These are phyloP conservation scores for Glycyrrhiza uralensis DNA, from an alignment of 306 rosid species.

Conservation along the genomic window DNA sequence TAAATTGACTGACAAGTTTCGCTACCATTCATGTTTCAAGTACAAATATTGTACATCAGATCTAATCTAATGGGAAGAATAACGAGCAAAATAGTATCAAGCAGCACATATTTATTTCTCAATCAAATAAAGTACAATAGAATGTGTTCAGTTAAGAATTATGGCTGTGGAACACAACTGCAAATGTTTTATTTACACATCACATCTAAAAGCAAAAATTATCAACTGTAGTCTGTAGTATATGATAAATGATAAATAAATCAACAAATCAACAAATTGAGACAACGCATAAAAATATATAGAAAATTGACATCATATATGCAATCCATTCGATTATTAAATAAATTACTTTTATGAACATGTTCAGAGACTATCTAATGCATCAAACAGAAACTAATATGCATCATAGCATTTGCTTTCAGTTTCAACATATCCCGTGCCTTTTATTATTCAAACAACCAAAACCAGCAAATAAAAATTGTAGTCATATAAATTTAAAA, in stretches of 20 bases:
- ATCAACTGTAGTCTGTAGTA: not conserved
- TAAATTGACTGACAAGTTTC: not conserved
- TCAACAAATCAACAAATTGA: not conserved
- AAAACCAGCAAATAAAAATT: not conserved
- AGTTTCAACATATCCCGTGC: not conserved
- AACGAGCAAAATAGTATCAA: not conserved
- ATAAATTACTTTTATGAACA: not conserved
- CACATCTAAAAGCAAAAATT: not conserved
- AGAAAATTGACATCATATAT: not conserved
- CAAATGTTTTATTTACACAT: not conserved
- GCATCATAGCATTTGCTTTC: not conserved
- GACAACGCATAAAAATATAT: not conserved
- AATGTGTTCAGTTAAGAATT: not conserved
- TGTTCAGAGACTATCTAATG: not conserved
- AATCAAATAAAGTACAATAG: not conserved
- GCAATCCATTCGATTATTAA: not conserved
- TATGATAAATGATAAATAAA: not conserved
- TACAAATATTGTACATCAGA: not conserved
- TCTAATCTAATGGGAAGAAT: not conserved
- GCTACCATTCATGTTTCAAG: not conserved
- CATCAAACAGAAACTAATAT: not conserved
- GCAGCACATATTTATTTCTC: not conserved
- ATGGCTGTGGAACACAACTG: not conserved
- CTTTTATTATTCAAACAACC: not conserved
- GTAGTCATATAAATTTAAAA: not conserved